Evolutionary conservation across 768 basidiomycete species (phyloP).

Genomic region (Infundibulicybe gibba): DNA sequence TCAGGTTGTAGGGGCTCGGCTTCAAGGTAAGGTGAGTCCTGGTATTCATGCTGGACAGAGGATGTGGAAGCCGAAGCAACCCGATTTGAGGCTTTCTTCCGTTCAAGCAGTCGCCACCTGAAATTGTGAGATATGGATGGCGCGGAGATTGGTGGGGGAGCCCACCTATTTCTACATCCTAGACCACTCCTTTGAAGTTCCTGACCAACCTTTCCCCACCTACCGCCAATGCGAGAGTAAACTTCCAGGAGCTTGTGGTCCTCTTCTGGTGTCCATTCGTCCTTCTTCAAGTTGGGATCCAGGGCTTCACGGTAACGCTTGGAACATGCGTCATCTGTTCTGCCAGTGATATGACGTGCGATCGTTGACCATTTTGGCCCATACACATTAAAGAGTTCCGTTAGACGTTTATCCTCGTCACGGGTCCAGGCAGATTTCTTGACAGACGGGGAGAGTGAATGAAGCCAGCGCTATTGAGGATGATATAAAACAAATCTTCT

Average conservation of each 20-base stretch:
- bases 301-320: constrained; percentile 86
- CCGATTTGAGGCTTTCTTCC: constrained; percentile 31
- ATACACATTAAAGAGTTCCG: constrained; percentile 53
- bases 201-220: constrained; percentile 74
- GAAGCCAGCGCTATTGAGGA: constrained; percentile 70
- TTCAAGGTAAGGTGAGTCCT: too few species aligned
- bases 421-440: constrained; percentile 80
- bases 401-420: constrained; percentile 64
- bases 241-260: constrained; percentile 57
- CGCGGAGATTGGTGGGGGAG: constrained; percentile 7
- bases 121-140: constrained; percentile 8
- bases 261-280: constrained; percentile 74
- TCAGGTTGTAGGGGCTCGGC: neutral
- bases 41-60: too few species aligned
- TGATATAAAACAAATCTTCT: constrained; percentile 6
- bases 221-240: constrained; percentile 51
- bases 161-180: constrained; percentile 79
- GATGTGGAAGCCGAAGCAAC: too few species aligned
- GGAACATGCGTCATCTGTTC: constrained; percentile 88
- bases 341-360: constrained; percentile 70
- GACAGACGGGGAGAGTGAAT: constrained; percentile 74
- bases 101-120: constrained; percentile 71
- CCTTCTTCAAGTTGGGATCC: constrained; percentile 74
- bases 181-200: constrained; percentile 74
- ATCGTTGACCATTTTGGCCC: constrained; percentile 78